phyloP scores from a whole-genome alignment of 2,329 filamentous ascomycete genomes.

The Fusarium acutatum region DNA sequence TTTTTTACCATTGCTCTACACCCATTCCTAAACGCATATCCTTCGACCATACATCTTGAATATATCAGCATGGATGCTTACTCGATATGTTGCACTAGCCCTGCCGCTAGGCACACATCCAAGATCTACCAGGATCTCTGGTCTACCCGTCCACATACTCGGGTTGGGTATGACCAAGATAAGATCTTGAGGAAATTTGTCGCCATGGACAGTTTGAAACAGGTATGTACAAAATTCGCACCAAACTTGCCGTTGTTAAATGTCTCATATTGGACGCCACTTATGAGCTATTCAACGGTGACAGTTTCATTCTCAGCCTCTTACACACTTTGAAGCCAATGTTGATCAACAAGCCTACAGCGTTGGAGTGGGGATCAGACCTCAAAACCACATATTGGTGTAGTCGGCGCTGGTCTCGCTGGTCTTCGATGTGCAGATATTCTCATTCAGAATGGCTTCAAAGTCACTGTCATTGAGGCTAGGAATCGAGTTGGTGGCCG shows the following conservation, averaged over 20 bases:
- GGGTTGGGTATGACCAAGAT: slow-evolving; percentile 46
- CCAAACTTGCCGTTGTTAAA: background rate
- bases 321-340: slow-evolving; percentile 27
- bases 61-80: slow-evolving; percentile 59
- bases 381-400: slow-evolving; percentile 63
- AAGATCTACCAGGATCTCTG: slow-evolving; percentile 61
- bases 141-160: slow-evolving; percentile 50
- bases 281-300: background rate
- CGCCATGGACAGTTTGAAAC: slow-evolving; percentile 46
- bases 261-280: background rate
- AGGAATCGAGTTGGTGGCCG: slow-evolving; percentile 73
- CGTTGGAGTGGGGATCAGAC: slow-evolving; percentile 18
- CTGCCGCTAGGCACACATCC: slow-evolving; percentile 53
- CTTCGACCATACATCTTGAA: background rate
- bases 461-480: slow-evolving; percentile 75
- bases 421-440: slow-evolving; percentile 77
- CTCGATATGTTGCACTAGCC: slow-evolving; percentile 58
- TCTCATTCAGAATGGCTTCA: slow-evolving; percentile 69
- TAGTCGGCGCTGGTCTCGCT: slow-evolving; percentile 76
- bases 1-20: background rate
- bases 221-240: slow-evolving; percentile 44
- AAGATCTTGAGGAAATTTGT: slow-evolving; percentile 41
- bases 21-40: background rate
- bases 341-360: slow-evolving; percentile 39
- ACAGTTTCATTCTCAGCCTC: background rate